Base-by-base conservation (phyloP, 2,329 filamentous ascomycete species). In the Sporothrix phasma region DNA sequence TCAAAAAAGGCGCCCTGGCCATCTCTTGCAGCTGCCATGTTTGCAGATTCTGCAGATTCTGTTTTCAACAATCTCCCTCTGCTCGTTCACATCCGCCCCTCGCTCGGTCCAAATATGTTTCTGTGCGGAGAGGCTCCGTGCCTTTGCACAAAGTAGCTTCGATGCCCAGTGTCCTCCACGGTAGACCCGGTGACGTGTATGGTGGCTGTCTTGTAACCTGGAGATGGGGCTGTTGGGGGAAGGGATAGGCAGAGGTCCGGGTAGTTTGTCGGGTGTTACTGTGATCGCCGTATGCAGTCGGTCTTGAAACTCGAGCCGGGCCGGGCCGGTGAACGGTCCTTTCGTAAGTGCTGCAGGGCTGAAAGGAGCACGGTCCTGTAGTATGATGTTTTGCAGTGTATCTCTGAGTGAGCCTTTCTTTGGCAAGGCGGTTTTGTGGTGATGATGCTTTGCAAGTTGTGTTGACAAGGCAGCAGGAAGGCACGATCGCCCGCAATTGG, bases 1-100 rank as follows among this genome's bases (percentile, higher is more conserved):
- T 76, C 74, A 67, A 84, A 81, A 70, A 78, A 83, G 37, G 69
- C 68, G 61, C 61, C 60, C 15, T 46, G 76, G 71, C 75, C 80
- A 15, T 53, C 34, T 26, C 26, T 31, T n/a, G 31, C 15, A 26
- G 60, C 15, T 31, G 60, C 60, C 60, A 62, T 62, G 37, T 24
- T n/a, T 53, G 47, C 17, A 24, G 46, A 3, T 19, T 61, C 6
- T 81, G 66, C n/a, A n/a, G n/a, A n/a, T n/a, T 69, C 7, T 73
- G 66, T 58, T 7, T 58, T 5, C 8, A n/a, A n/a, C n/a, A n/a
- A n/a, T 58, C 37, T 41, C 37, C 39, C 37, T 43, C 34, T 22
- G n/a, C 31, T 24, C 51, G 13, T 6, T 22, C 22, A 15, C 51
- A n/a, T 5, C 51, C 8, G 31, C 10, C 24, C 51, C 31, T 17